Evolutionary conservation across 2,329 filamentous ascomycete species (phyloP).

Genomic region (Pseudogymnoascus sp.): DNA sequence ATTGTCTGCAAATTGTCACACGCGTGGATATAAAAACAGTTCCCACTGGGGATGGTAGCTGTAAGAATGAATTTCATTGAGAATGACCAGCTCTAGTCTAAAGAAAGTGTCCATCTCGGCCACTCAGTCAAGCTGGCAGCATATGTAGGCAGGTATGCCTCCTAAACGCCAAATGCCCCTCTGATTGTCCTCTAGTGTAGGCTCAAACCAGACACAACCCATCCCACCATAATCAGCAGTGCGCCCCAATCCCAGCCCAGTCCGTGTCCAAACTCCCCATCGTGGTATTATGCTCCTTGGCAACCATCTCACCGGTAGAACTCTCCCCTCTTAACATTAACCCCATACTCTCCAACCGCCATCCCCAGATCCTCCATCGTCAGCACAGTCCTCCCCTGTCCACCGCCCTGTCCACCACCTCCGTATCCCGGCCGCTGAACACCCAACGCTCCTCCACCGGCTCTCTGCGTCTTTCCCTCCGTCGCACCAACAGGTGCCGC

Average conservation of each 20-base stretch:
- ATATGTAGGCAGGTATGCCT: neutral
- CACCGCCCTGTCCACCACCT: conserved; percentile 80
- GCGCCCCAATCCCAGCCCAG: neutral
- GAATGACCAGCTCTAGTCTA: neutral
- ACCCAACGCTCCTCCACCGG: conserved; percentile 39
- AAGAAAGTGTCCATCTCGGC: neutral
- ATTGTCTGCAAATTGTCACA: neutral
- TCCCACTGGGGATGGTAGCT: neutral
- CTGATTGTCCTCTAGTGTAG: neutral
- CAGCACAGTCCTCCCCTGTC: conserved; percentile 83
- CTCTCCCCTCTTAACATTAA: conserved; percentile 94
- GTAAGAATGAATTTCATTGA: neutral
- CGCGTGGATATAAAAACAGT: neutral
- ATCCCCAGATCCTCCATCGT: conserved; percentile 99
- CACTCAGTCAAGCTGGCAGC: neutral
- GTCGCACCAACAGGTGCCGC: conserved; percentile 43
- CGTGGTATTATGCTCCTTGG: neutral
- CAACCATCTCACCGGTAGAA: conserved; percentile 64
- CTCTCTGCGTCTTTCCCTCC: conserved; percentile 46
- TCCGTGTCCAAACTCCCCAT: conserved; percentile 1
- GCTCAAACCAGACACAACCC: neutral
- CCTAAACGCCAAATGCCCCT: neutral
- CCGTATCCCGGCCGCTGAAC: conserved; percentile 68
- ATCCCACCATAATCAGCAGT: neutral
- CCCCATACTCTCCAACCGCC: conserved; percentile 95